Conservation (phyloP, 2,329 filamentous ascomycete genomes). For the Penicillium sp. region DNA sequence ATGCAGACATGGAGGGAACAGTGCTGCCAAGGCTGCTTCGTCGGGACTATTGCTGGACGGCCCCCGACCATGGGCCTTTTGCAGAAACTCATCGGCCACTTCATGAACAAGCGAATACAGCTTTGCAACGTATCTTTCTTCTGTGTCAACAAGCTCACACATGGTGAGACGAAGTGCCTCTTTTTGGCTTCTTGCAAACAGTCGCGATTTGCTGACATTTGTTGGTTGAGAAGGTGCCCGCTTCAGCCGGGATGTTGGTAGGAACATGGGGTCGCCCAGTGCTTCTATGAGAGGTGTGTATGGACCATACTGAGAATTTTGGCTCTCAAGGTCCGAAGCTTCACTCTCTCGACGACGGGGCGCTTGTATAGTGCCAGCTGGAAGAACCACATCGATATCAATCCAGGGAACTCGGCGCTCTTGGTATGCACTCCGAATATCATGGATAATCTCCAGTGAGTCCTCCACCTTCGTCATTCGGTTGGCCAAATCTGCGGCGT, state of each 20-base stretch:
- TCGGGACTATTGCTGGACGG: slow-evolving; percentile 69
- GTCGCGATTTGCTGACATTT: slow-evolving; percentile 73
- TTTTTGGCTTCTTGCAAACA: slow-evolving; percentile 80
- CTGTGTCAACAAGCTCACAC: slow-evolving; percentile 86
- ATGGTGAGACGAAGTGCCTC: slow-evolving; percentile 83
- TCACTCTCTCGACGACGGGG: slow-evolving; percentile 63
- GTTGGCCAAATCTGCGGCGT: slow-evolving; percentile 87
- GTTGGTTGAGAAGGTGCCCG: slow-evolving; percentile 86
- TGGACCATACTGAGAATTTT: slow-evolving; percentile 66
- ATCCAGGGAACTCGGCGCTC: slow-evolving; percentile 82
- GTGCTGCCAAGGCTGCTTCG: slow-evolving; percentile 68
- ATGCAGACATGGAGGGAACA: slow-evolving; percentile 82
- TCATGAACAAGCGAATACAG: slow-evolving; percentile 79
- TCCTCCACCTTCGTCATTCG: slow-evolving; percentile 82
- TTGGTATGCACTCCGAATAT: slow-evolving; percentile 74
- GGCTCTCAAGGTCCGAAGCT: slow-evolving; percentile 43
- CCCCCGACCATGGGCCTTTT: slow-evolving; percentile 63
- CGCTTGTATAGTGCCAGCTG: slow-evolving; percentile 70
- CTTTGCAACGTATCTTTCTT: slow-evolving; percentile 90
- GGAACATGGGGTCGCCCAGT: slow-evolving; percentile 80
- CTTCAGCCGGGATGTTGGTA: slow-evolving; percentile 81
- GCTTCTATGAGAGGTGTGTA: slow-evolving; percentile 77
- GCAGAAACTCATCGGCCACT: slow-evolving; percentile 77
- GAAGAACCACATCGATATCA: slow-evolving; percentile 84
- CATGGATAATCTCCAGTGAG: slow-evolving; percentile 68